phyloP scores from a whole-genome alignment of 208 protist species.

The Cochliopodium minus region DNA sequence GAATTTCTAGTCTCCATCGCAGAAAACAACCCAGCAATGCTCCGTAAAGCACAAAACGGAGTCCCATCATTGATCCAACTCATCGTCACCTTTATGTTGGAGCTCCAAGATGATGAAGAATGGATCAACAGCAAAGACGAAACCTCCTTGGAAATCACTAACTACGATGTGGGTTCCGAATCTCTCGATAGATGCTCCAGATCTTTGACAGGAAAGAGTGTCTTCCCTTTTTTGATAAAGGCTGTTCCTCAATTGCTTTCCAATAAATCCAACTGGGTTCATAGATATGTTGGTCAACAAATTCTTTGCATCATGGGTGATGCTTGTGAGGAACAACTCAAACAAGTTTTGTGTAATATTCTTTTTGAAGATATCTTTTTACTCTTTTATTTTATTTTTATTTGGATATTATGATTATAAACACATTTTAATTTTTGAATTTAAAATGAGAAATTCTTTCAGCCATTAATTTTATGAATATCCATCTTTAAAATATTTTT shows the following conservation, averaged over 20 bases:
- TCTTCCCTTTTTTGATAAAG: constrained; percentile 30
- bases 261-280: constrained; percentile 33
- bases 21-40: background rate
- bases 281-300: constrained; percentile 42
- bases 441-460: too few species aligned
- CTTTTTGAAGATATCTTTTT: constrained; percentile 23
- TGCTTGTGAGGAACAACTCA: constrained; percentile 35
- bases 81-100: constrained; percentile 29
- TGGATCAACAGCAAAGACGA: constrained; percentile 20
- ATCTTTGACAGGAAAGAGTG: constrained; percentile 34
- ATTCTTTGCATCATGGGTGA: constrained; percentile 44
- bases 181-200: constrained; percentile 41
- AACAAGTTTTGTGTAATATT: constrained; percentile 27
- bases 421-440: too few species aligned
- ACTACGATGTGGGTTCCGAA: constrained; percentile 32
- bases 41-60: background rate
- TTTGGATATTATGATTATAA: too few species aligned
- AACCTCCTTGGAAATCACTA: constrained; percentile 20
- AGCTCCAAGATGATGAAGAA: constrained; percentile 21
- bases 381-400: background rate
- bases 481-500: too few species aligned
- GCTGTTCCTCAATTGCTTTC: constrained; percentile 22
- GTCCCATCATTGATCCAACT: background rate
- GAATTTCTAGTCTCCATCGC: background rate
- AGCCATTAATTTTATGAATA: too few species aligned